Conservation (phyloP, 169 alveolate genomes). For the Plasmodium vivax region DNA sequence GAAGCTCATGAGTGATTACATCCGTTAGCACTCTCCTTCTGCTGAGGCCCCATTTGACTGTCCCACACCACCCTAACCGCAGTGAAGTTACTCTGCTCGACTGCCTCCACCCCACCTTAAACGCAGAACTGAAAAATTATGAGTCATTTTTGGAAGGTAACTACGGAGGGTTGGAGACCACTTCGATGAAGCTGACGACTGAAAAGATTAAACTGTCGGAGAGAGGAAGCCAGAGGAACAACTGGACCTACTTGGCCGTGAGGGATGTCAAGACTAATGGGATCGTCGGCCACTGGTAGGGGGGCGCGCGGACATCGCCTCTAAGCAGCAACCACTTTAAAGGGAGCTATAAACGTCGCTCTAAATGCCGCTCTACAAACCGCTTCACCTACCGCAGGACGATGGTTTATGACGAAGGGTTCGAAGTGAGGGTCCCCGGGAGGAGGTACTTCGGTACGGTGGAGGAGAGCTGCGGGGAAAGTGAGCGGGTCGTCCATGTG, state of each 20-base stretch:
- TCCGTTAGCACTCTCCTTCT: neutral
- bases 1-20: neutral
- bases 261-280: slow-evolving; percentile 30
- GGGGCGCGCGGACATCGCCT: neutral
- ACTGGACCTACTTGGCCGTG: slow-evolving; percentile 78
- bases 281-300: slow-evolving; percentile 70
- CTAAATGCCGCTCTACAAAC: too few relatives aligned
- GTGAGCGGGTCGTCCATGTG: neutral
- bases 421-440: slow-evolving; percentile 76
- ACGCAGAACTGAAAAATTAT: neutral
- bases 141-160: slow-evolving; percentile 3
- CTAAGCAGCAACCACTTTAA: too few relatives aligned
- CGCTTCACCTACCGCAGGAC: slow-evolving; percentile 75
- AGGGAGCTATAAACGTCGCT: too few relatives aligned
- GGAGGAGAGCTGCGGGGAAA: neutral
- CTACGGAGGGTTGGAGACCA: slow-evolving; percentile 16
- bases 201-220: slow-evolving; percentile 26
- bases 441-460: slow-evolving; percentile 73
- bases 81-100: neutral
- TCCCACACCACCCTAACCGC: neutral
- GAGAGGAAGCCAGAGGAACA: slow-evolving; percentile 7
- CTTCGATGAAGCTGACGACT: neutral
- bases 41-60: neutral
- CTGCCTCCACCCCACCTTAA: neutral
- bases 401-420: slow-evolving; percentile 89